phyloP scores from a whole-genome alignment of 2,329 filamentous ascomycete genomes.

The Botrytis deweyae region DNA sequence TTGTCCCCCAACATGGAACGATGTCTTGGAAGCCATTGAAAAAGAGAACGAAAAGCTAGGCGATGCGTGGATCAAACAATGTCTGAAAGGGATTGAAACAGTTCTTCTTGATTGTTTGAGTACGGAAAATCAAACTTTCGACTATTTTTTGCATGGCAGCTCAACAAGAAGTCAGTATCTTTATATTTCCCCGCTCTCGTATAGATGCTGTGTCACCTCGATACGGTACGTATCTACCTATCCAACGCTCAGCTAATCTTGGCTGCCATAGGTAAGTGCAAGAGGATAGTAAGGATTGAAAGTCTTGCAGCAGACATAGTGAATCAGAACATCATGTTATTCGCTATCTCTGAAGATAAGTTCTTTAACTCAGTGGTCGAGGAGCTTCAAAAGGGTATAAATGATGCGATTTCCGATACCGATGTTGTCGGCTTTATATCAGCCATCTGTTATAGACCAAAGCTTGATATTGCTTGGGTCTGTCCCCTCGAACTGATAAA shows the following conservation, averaged over 20 bases:
- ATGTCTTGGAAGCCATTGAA: constrained; percentile 42
- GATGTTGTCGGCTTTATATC: constrained; percentile 80
- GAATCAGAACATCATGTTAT: constrained; percentile 45
- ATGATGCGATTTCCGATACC: constrained; percentile 58
- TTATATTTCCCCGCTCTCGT: not conserved
- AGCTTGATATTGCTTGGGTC: constrained; percentile 56
- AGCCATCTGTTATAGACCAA: constrained; percentile 78
- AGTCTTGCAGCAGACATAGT: constrained; percentile 64
- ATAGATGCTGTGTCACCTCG: constrained; percentile 13
- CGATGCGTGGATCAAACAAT: constrained; percentile 59
- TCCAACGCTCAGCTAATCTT: not conserved
- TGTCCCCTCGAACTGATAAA: constrained; percentile 41
- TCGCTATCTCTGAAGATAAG: constrained; percentile 37
- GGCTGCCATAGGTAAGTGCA: constrained; percentile 48
- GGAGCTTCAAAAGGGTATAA: constrained; percentile 50
- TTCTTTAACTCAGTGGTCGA: constrained; percentile 43
- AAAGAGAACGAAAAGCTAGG: constrained; percentile 37
- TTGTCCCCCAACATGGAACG: constrained; percentile 62
- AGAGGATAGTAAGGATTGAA: constrained; percentile 77
- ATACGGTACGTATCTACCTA: not conserved
- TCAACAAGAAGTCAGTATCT: constrained; percentile 53
- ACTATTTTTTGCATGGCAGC: constrained; percentile 63
- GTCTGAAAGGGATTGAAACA: constrained; percentile 69
- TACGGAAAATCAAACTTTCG: constrained; percentile 53
- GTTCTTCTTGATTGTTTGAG: constrained; percentile 75